Base-by-base conservation (phyloP, 1,139 yeast genomes). In the Spencermartinsiella ligniputridi region DNA sequence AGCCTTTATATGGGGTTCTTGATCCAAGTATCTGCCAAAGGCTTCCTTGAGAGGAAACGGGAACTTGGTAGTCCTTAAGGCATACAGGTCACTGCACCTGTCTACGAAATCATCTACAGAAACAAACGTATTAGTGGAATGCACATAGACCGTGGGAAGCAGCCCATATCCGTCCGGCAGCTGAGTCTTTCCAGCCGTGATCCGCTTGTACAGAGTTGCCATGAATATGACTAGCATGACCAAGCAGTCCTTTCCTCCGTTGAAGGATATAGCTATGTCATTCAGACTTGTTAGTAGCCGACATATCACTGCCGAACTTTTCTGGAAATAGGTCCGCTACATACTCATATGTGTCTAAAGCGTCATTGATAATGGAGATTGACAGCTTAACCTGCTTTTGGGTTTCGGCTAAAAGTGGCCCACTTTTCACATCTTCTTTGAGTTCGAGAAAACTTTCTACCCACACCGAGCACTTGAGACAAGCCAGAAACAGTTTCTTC, bases 191-290 rank as follows among this genome's bases (percentile, higher is more conserved):
- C 41, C 41, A 4, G 15, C 9, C 17, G 19, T 19, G 24, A 29
- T 24, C 22, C 15, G 52, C 12, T 47, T 35, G 39, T 77, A 74
- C 3, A 83, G 68, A 3, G 80, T 76, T 1, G 88, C 81, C 46
- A 85, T 65, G 33, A 82, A 74, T 2, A 88, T 61, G 12, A 85
- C 68, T 39, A 88, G 71, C 86, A 87, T 82, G 37, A 87, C 96
- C 27, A 86, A 71, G 56, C 96, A 88, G 64, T 88, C 96, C 57
- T 88, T 88, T 2, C 96, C 96, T 4, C 96, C 96, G 58, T 88
- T 88, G 63, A 83, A 88, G 3, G 94, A 83, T 5, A 88, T 69
- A 3, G 95, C 83, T 3, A 87, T 65, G 50, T 85, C 80, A 12
- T 71, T 71, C 30, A 76, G 63, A 1, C 72, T 62, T 8, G 19